Percentiles rank a stretch among this genome's conserved stretches.
Evolutionary conservation across 1,284 basidiomycete genomes (phyloP).

Genomic region (Cutaneotrichosporon sp.): DNA sequence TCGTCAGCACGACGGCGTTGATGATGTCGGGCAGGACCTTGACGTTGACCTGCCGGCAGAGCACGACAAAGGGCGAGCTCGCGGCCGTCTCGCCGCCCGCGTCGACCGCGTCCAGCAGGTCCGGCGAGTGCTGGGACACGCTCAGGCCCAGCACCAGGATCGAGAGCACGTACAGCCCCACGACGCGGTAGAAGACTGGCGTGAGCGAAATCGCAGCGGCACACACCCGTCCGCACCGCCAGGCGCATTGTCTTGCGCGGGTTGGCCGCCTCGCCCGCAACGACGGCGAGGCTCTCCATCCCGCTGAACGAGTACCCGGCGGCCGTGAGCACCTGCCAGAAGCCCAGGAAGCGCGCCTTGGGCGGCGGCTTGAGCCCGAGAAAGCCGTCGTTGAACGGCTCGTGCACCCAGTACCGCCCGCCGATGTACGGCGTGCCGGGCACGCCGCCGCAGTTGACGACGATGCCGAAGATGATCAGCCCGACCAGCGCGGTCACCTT

Average conservation of each 20-base stretch:
- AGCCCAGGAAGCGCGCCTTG: constrained; percentile 59
- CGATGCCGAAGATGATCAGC: constrained; percentile 63
- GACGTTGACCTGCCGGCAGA: constrained; percentile 65
- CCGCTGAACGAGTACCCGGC: constrained; percentile 43
- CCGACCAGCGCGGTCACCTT: constrained; percentile 74
- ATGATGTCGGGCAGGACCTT: constrained; percentile 68
- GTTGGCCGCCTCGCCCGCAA: constrained; percentile 57
- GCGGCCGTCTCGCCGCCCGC: constrained; percentile 62
- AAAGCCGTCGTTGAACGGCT: constrained; percentile 53
- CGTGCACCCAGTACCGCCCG: constrained; percentile 62
- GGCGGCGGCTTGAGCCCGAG: constrained; percentile 19
- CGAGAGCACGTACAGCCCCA: constrained; percentile 60
- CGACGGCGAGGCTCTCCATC: constrained; percentile 52
- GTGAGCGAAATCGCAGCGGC: no score
- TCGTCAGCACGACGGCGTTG: no score
- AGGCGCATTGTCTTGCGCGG: constrained; percentile 70
- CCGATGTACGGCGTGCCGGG: constrained; percentile 58
- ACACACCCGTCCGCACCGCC: constrained; percentile 59
- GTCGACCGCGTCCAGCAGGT: constrained; percentile 57
- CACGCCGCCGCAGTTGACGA: constrained; percentile 71
- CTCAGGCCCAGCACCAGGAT: constrained; percentile 22
- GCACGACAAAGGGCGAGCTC: constrained; percentile 79
- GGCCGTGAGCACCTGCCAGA: constrained; percentile 61
- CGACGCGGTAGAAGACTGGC: constrained; percentile 71
- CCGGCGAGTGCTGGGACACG: constrained; percentile 54